Base-by-base conservation (phyloP, 2,329 filamentous ascomycete genomes). In the Pseudocercospora crystallina region DNA sequence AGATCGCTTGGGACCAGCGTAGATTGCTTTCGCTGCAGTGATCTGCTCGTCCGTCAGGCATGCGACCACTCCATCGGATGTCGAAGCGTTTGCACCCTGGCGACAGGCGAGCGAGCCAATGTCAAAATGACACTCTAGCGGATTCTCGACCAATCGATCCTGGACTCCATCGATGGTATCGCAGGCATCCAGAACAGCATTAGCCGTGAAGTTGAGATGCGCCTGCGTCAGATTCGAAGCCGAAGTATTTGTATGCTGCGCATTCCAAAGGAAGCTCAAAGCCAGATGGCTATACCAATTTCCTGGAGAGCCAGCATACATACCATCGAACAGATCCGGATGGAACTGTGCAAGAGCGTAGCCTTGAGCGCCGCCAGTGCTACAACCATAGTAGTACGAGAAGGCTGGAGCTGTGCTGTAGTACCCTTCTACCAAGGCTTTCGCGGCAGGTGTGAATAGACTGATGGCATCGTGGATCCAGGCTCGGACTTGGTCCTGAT, bases 251-350 rank as follows among this genome's bases (percentile, higher is more conserved):
- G 60, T 60, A 14, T 60, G 53, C 43, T 64, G 63, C 1, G 55
- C 61, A 41, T 65, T 65, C 63, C 63, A 65, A 11, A 66, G 49
- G 34, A 65, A 65, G 36, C 57, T 63, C 15, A 65, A 51, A 1
- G 61, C 62, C 9, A 65, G 54, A 46, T 66, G 64, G 1, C 64
- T 65, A 41, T 70, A 72, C 65, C 66, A 73, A 39, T 71, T 68
- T 0, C 70, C 73, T 4, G 73, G 73, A 30, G 62, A 65, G 11
- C 71, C 71, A 8, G 70, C 73, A 33, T 69, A 59, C 5, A 76
- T 73, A 1, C 73, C 73, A 53, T 75, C 71, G 37, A 76, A 75
- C 5, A 74, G 61, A 1, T 67, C 57, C 0, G 73, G 71, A 47
- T 74, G 68, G 12, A 60, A 69, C 43, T 73, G 68, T 2, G 71